Evolutionary conservation across 2,329 filamentous ascomycete species (phyloP).

Genomic region (Neonectria sp.): DNA sequence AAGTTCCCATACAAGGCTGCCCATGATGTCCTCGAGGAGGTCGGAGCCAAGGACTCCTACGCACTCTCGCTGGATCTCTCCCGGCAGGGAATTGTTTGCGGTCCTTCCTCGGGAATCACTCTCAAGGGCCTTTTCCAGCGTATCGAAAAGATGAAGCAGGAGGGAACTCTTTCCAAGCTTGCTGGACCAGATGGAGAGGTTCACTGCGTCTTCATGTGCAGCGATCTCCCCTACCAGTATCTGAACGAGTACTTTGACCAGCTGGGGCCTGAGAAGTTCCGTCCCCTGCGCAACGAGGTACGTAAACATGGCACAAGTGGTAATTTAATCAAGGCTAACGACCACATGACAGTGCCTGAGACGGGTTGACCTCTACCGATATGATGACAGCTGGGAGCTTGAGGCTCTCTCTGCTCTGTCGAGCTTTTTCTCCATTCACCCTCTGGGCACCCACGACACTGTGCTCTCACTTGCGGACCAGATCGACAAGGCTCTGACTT

Average conservation of each 20-base stretch:
- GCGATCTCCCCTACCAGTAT: slow-evolving; percentile 75
- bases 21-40: slow-evolving; percentile 69
- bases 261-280: slow-evolving; percentile 63
- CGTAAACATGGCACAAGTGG: not conserved
- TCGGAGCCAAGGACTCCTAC: slow-evolving; percentile 69
- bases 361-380: slow-evolving; percentile 67
- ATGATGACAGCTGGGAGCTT: slow-evolving; percentile 70
- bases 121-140: slow-evolving; percentile 66
- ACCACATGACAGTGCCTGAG: slow-evolving; percentile 56
- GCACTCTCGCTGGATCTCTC: slow-evolving; percentile 68
- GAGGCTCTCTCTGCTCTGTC: slow-evolving; percentile 57
- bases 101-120: slow-evolving; percentile 73
- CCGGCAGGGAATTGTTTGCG: slow-evolving; percentile 72
- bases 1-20: slow-evolving; percentile 70
- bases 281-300: slow-evolving; percentile 61
- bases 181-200: slow-evolving; percentile 62
- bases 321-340: slow-evolving; percentile 34
- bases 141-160: slow-evolving; percentile 62
- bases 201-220: slow-evolving; percentile 72
- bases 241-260: slow-evolving; percentile 72
- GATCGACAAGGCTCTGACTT: slow-evolving; percentile 44
- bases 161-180: slow-evolving; percentile 61
- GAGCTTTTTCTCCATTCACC: slow-evolving; percentile 51
- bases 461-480: slow-evolving; percentile 45
- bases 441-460: slow-evolving; percentile 43